Evolutionary conservation across 1,284 basidiomycete species (phyloP), one percentile per base, ranked within the genome.

Genomic region (Moesziomyces sp.): DNA sequence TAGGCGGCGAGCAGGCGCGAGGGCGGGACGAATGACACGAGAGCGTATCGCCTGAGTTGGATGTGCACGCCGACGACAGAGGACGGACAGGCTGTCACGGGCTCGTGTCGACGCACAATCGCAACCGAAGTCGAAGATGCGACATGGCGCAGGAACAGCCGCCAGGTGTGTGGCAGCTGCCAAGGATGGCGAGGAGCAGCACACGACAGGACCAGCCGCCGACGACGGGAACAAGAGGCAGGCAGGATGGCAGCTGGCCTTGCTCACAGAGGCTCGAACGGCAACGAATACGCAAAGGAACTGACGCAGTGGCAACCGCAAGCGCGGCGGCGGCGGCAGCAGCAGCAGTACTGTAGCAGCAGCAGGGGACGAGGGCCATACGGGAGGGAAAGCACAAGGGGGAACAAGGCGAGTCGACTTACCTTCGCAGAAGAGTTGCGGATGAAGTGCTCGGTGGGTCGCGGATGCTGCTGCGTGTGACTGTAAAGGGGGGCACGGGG

Each of bases 401-500:
- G 21, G 38, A 28, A 28, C 28, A 11, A 26, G 16, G 48, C 43
- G 23, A 58, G 54, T 59, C 59, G 38, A 68, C 65, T 68, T 62
- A 68, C 65, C 65, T 46, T 56, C 55, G 49, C 58, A 47, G 51
- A 44, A 11, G 38, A 30, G 23, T 30, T 19, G 57, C 46, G 30
- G 51, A 58, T 58, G 54, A 58, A 68, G 45, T 26, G 50, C 48
- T 63, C 51, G 66, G 66, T 68, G 66, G 66, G 66, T 68, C 59
- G 30, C 30, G 10, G 45, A 55, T 57, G 59, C 53, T 51, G 19
- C 35, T 51, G 30, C 42, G 48, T 54, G 66, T 69, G 60, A 69
- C 46, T 69, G 66, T 59, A 69, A 48, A 56, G 46, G 56, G 50
- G 46, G 44, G 30, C 16, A 21, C 23, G 42, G 48, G 21, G 23